These are phyloP conservation scores for Populus trichocarpa DNA, from an alignment of 441 rosid species.

Conservation along the genomic window DNA sequence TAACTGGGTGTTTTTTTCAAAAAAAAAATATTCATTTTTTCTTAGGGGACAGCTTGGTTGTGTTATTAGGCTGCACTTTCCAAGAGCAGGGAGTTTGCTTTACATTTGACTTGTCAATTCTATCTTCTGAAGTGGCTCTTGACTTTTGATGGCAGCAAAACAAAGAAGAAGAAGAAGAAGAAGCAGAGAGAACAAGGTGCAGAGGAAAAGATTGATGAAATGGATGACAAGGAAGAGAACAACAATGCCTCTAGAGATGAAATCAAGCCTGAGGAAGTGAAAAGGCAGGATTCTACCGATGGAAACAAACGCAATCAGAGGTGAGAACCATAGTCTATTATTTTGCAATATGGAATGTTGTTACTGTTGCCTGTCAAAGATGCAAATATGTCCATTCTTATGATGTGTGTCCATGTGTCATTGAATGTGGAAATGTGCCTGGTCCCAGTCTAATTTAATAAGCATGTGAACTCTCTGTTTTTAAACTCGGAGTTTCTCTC, in stretches of 20 bases:
- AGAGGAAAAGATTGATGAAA: conserved; percentile 23
- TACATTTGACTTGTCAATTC: background rate
- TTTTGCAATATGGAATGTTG: background rate
- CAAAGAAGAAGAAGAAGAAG: conserved; percentile 47
- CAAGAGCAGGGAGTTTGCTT: background rate
- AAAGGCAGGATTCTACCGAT: conserved; percentile 29
- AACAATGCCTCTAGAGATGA: conserved; percentile 19
- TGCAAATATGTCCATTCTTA: background rate
- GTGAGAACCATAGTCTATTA: conserved; percentile 28
- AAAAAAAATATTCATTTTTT: background rate
- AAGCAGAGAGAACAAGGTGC: conserved; percentile 45
- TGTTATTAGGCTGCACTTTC: conserved; percentile 5
- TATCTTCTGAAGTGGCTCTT: conserved; percentile 18
- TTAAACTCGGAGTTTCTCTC: background rate
- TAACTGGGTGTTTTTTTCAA: background rate
- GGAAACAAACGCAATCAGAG: conserved; percentile 23
- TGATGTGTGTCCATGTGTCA: background rate
- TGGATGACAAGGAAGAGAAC: conserved; percentile 17
- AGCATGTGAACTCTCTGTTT: background rate
- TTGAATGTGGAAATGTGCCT: background rate
- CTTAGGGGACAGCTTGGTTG: conserved; percentile 4
- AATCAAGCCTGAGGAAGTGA: conserved; percentile 35
- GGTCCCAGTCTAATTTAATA: background rate
- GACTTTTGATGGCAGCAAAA: conserved; percentile 37
- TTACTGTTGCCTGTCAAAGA: background rate